Evolutionary conservation across 2,329 filamentous ascomycete genomes (phyloP).

Genomic region (Dactylellina sp.): DNA sequence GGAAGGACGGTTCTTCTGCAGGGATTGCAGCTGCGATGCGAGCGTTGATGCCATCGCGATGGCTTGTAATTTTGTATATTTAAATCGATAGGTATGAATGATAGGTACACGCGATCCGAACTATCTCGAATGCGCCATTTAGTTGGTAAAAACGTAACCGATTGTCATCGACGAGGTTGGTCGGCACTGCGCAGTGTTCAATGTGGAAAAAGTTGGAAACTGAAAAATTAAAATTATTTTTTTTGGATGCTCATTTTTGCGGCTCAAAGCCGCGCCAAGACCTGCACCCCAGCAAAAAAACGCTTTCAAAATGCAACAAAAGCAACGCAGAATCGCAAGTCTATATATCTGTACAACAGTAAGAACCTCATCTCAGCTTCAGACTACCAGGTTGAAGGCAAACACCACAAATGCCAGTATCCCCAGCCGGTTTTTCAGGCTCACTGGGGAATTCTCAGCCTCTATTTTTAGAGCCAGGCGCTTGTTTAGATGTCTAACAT

Average conservation of each 20-base stretch:
- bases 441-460: not conserved
- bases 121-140: constrained; percentile 31
- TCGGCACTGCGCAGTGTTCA: constrained; percentile 7
- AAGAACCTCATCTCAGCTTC: not conserved
- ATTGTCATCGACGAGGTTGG: constrained; percentile 26
- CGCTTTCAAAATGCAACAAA: constrained; percentile 2
- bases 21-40: constrained; percentile 91
- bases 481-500: no score
- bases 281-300: constrained; percentile 1
- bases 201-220: constrained; percentile 23
- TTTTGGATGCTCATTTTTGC: constrained; percentile 17
- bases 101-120: constrained; percentile 28
- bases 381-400: not conserved
- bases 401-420: not conserved
- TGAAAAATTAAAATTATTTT: constrained; percentile 22
- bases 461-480: no score
- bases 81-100: not conserved
- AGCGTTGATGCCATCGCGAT: constrained; percentile 83
- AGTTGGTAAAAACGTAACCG: constrained; percentile 3
- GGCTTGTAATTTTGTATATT: not conserved
- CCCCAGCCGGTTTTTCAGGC: not conserved
- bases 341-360: no score
- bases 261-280: constrained; percentile 5
- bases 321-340: constrained; percentile 12
- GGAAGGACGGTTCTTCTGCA: constrained; percentile 78